Evolutionary conservation across 1,284 basidiomycete species (phyloP).

Genomic region (Ganoderma boninense): DNA sequence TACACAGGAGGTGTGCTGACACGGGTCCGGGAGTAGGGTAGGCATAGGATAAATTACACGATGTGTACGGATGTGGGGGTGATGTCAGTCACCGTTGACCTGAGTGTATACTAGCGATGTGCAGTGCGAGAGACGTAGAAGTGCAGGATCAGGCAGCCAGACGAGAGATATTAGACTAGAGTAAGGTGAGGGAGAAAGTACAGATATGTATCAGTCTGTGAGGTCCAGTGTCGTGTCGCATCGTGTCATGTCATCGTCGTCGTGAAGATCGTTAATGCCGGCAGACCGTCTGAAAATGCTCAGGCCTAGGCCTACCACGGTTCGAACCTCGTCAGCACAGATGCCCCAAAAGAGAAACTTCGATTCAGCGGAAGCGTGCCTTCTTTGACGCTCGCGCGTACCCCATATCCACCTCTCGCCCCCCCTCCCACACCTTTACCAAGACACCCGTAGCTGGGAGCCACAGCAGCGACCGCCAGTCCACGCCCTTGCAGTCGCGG

Average conservation of each 20-base stretch:
- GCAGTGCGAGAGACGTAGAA: not conserved
- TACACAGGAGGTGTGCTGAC: constrained; percentile 23
- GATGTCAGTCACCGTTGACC: not conserved
- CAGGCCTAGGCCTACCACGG: constrained; percentile 15
- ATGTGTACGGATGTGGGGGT: constrained; percentile 16
- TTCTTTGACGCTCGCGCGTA: constrained; percentile 29
- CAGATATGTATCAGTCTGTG: constrained; percentile 7
- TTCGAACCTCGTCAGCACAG: constrained; percentile 6
- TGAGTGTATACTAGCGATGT: constrained; percentile 18
- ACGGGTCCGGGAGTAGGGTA: constrained; percentile 18
- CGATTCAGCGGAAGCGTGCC: constrained; percentile 28
- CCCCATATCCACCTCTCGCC: constrained; percentile 30
- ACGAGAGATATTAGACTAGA: not conserved
- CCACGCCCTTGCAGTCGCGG: constrained; percentile 29
- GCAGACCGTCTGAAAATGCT: not conserved
- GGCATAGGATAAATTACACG: constrained; percentile 33
- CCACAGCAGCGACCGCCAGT: constrained; percentile 32
- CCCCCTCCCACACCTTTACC: constrained; percentile 31
- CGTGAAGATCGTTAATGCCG: constrained; percentile 5
- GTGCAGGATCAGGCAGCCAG: not conserved
- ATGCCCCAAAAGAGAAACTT: constrained; percentile 3
- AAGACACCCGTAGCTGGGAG: constrained; percentile 24
- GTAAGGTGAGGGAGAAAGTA: not conserved
- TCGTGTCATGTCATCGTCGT: constrained; percentile 18
- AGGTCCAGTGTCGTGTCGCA: constrained; percentile 31